Conservation (phyloP, 306 rosid species). For the Quercus cerris region DNA sequence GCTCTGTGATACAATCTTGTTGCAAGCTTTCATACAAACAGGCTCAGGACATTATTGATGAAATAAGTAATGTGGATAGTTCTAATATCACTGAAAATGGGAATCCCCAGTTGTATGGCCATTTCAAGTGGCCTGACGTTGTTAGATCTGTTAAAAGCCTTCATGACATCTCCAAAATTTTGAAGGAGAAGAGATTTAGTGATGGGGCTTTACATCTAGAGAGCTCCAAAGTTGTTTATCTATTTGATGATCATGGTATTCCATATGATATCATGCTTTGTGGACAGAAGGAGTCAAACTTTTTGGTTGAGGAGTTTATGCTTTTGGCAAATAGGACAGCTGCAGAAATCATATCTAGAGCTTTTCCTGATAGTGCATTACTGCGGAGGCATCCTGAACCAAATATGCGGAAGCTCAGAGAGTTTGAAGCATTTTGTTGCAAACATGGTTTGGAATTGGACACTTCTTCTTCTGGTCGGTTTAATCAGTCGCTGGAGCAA, state of each 20-base stretch:
- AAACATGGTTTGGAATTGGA: slow-evolving; percentile 74
- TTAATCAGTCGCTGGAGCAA: slow-evolving; percentile 56
- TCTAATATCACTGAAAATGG: slow-evolving; percentile 17
- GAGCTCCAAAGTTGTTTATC: slow-evolving; percentile 44
- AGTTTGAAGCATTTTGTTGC: slow-evolving; percentile 73
- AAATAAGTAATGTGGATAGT: slow-evolving; percentile 30
- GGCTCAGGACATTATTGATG: slow-evolving; percentile 71
- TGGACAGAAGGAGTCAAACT: slow-evolving; percentile 55
- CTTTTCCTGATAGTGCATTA: slow-evolving; percentile 76
- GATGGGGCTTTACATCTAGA: slow-evolving; percentile 82
- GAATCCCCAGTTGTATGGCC: slow-evolving; percentile 57
- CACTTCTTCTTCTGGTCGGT: slow-evolving; percentile 67
- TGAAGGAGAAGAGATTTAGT: slow-evolving; percentile 61
- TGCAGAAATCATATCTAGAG: slow-evolving; percentile 80
- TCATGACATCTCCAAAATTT: slow-evolving; percentile 45
- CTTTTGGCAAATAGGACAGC: slow-evolving; percentile 78
- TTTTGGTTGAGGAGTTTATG: slow-evolving; percentile 89
- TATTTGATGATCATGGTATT: slow-evolving; percentile 65
- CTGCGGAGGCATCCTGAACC: slow-evolving; percentile 92
- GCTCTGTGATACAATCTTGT: slow-evolving; percentile 78
- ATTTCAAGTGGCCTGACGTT: slow-evolving; percentile 65
- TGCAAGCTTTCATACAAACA: slow-evolving; percentile 87
- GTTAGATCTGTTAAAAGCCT: slow-evolving; percentile 59
- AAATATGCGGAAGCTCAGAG: slow-evolving; percentile 64
- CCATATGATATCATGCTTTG: slow-evolving; percentile 57